Conservation (phyloP, 148 eudicot genomes). For the Rhododendron molle region DNA sequence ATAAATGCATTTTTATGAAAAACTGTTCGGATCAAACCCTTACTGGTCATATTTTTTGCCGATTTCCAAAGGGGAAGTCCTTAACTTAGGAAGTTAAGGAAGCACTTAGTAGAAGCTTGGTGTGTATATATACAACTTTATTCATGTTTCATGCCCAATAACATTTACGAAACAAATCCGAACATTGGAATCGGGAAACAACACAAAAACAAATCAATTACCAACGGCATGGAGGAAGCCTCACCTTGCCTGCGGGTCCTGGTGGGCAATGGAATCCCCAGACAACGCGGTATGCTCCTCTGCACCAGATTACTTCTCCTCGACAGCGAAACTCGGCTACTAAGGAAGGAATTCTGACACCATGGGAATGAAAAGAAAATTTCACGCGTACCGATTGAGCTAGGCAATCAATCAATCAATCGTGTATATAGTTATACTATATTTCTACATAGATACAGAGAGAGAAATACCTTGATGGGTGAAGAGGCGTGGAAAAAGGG, state of each 20-base stretch:
- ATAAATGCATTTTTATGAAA: no score
- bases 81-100: no score
- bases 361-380: background rate
- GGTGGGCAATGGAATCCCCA: background rate
- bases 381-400: background rate
- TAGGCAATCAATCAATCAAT: background rate
- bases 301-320: background rate
- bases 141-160: background rate
- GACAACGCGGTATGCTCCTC: background rate
- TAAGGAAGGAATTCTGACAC: background rate
- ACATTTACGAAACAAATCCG: background rate
- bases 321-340: background rate
- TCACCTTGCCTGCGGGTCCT: background rate
- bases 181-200: background rate
- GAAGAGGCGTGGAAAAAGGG: background rate
- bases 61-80: no score
- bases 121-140: background rate
- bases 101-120: no score
- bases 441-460: background rate
- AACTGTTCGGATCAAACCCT: no score
- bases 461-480: background rate
- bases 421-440: background rate
- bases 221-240: background rate
- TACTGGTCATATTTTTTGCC: no score
- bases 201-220: background rate